Evolutionary conservation across 768 basidiomycete genomes (phyloP).

Genomic region (Psilocybe sp.): DNA sequence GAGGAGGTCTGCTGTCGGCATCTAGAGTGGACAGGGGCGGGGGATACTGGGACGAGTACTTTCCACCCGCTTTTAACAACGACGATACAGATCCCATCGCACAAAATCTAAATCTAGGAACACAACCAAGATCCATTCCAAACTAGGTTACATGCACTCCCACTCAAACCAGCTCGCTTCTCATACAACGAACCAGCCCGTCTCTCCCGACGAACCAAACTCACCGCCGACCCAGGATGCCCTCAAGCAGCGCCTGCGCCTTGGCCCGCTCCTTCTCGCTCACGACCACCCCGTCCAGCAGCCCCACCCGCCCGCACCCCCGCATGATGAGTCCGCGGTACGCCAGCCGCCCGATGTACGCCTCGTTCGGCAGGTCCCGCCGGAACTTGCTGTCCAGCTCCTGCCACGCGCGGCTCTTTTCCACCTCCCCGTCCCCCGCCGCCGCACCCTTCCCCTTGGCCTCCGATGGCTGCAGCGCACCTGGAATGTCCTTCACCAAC

Average conservation of each 20-base stretch:
- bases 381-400: slow-evolving; percentile 85
- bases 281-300: slow-evolving; percentile 86
- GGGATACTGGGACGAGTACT: slow-evolving; percentile 6
- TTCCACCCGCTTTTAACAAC: too few relatives aligned
- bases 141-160: slow-evolving; percentile 23
- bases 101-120: slow-evolving; percentile 11
- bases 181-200: slow-evolving; percentile 17
- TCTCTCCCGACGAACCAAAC: slow-evolving; percentile 10
- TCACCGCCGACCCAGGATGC: slow-evolving; percentile 42
- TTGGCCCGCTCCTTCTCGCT: slow-evolving; percentile 83
- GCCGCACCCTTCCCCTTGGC: slow-evolving; percentile 20
- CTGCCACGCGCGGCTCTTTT: slow-evolving; percentile 50
- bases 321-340: slow-evolving; percentile 90
- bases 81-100: too few relatives aligned
- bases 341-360: slow-evolving; percentile 81
- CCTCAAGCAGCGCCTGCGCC: slow-evolving; percentile 65
- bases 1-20: slow-evolving; percentile 56
- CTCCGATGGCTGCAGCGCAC: slow-evolving; percentile 64
- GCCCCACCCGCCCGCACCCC: slow-evolving; percentile 58
- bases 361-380: slow-evolving; percentile 83
- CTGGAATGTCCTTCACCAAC: slow-evolving; percentile 65
- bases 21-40: slow-evolving; percentile 26
- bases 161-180: slow-evolving; percentile 10
- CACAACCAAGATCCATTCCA: slow-evolving; percentile 20
- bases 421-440: slow-evolving; percentile 20